Percentiles rank a stretch among this genome's conserved stretches.
phyloP scores from a whole-genome alignment of 805 yeast genomes.

The Candida ulmi region DNA sequence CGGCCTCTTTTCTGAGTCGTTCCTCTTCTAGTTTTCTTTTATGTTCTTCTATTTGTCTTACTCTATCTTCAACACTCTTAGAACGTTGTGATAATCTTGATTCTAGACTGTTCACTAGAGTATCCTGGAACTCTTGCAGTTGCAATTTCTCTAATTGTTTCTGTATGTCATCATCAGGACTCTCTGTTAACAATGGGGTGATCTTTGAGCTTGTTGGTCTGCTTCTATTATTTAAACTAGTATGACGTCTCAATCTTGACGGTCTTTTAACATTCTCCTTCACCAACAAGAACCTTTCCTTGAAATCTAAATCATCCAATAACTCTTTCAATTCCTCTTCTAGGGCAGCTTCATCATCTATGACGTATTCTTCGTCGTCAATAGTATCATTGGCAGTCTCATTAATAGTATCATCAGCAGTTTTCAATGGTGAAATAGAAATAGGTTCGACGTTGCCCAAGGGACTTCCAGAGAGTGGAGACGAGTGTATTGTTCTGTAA shows the following conservation, averaged over 20 bases:
- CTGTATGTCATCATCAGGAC: background rate
- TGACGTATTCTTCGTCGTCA: background rate
- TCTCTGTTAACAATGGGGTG: no score
- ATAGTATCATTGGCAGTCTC: background rate
- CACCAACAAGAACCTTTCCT: constrained; percentile 11
- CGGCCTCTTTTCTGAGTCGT: constrained; percentile 14
- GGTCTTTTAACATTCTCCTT: constrained; percentile 4
- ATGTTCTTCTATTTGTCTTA: constrained; percentile 13
- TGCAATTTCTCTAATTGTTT: background rate
- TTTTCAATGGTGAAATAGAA: background rate
- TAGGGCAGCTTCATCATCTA: background rate
- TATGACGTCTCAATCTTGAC: background rate
- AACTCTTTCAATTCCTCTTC: constrained; percentile 10
- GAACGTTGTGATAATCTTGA: constrained; percentile 8
- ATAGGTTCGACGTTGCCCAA: background rate
- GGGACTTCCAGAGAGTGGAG: constrained; percentile 5
- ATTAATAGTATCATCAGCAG: background rate
- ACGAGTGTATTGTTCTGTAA: constrained; percentile 6
- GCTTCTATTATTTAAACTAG: background rate
- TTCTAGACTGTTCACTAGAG: constrained; percentile 9
- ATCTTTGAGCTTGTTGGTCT: no score
- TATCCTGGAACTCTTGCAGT: constrained; percentile 1
- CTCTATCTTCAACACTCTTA: constrained; percentile 7
- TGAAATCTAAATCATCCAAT: constrained; percentile 14
- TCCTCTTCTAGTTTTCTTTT: constrained; percentile 10